Base-by-base conservation (phyloP, 129 eudicot species). In the Saposhnikovia divaricata region DNA sequence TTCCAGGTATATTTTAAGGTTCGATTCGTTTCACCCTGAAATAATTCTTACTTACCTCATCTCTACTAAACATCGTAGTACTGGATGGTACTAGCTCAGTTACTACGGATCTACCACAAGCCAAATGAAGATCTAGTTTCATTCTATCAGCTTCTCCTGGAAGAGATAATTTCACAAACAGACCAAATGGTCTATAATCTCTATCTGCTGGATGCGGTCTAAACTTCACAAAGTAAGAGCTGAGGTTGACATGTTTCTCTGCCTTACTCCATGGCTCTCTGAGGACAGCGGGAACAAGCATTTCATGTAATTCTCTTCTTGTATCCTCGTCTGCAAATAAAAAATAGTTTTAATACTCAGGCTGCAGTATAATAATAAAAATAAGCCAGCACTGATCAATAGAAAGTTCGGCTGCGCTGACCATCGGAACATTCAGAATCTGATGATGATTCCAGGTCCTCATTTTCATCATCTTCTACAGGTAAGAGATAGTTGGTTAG, bases 401-500 rank as follows among this genome's bases (percentile, higher is more conserved):
- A 68, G 77, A 9, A 21, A 61, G 13, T 42, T 9, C 31, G 2
- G 50, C 47, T 43, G 18, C 74, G 78, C 90, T 85, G 43, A 96
- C 97, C 97, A 61, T 92, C 90, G 65, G 76, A 86, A 78, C 88
- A 70, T 42, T 95, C 97, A 44, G 91, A 87, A 84, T 90, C 97
- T 63, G 88, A 85, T 45, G 69, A 53, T 42, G 92, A 93, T 27
- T 78, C 71, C 48, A 46, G 65, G 40, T 87, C 89, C 51, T 88
- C 87, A 19, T 75, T 47, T 40, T 40, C 43, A 78, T 74, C 87
- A 75, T 85, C 86, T 82, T 85, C 89, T 70, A 88, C 97, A 0
- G 99, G 99, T 81, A 96, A 86, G 46, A 96, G 97, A 85, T 86
- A 89, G 81, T 96, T 88, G 34, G 93, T 92, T 79, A 96, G 87